phyloP scores from a whole-genome alignment of 1,139 yeast genomes.

The Hemisphaericaspora subhashii region DNA sequence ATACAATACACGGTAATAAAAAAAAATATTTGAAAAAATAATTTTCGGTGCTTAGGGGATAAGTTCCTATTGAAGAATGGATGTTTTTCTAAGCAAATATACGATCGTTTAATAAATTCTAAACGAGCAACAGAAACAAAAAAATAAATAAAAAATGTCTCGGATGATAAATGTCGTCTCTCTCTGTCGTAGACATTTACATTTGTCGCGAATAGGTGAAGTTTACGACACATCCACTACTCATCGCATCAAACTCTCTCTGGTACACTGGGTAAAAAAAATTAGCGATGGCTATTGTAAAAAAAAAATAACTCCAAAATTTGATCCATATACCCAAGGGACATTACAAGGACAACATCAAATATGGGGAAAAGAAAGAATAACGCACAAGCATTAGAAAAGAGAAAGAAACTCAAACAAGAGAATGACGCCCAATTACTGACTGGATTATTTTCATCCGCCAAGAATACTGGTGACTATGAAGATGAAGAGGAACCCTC shows the following conservation, averaged over 20 bases:
- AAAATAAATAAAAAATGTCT: too few species aligned
- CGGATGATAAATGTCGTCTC: background rate
- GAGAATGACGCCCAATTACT: conserved; percentile 44
- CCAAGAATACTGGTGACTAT: conserved; percentile 16
- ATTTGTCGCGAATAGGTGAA: background rate
- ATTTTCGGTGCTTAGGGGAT: too few species aligned
- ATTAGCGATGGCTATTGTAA: background rate
- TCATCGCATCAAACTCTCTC: background rate
- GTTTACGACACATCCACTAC: background rate
- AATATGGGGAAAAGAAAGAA: conserved; percentile 47
- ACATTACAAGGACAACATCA: background rate
- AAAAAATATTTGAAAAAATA: too few species aligned
- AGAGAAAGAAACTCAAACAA: conserved; percentile 52
- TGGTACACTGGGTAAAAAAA: background rate
- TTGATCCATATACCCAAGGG: background rate
- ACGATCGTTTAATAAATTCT: too few species aligned
- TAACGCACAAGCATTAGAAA: conserved; percentile 43
- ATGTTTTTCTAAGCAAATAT: too few species aligned
- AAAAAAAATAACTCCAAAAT: conserved; percentile 4
- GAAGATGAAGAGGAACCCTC: conserved; percentile 12
- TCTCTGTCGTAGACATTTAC: background rate
- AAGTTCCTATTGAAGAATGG: too few species aligned
- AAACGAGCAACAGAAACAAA: too few species aligned
- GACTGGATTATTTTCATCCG: conserved; percentile 43
- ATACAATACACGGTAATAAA: too few species aligned